Evolutionary conservation across 306 rosid genomes (phyloP).

Genomic region (Acacia melanoxylon): DNA sequence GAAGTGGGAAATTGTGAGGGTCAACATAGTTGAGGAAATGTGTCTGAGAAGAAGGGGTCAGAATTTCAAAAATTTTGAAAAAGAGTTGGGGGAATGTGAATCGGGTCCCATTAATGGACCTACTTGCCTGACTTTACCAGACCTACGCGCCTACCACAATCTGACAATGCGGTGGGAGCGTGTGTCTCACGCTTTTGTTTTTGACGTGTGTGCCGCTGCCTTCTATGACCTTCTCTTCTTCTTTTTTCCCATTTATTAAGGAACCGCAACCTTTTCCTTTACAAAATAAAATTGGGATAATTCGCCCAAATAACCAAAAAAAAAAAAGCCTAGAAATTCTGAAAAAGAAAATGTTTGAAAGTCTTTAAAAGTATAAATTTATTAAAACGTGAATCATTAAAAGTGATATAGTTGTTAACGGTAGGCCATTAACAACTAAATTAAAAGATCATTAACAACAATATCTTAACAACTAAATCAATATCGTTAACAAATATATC

Average conservation of each 20-base stretch:
- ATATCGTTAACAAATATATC: no score
- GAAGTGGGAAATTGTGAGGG: not conserved
- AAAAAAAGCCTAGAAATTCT: no score
- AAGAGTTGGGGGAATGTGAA: not conserved
- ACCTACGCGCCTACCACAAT: not conserved
- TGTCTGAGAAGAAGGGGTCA: not conserved
- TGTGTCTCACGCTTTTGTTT: not conserved
- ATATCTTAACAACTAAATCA: no score
- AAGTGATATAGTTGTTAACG: no score
- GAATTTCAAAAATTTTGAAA: not conserved
- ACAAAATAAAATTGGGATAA: no score
- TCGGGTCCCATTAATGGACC: not conserved
- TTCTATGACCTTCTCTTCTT: not conserved
- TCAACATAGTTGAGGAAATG: not conserved
- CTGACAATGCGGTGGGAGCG: not conserved
- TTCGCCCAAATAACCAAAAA: no score
- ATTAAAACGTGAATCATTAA: no score
- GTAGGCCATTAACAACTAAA: no score
- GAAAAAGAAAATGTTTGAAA: no score
- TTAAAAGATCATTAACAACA: no score
- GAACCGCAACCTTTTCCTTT: no score
- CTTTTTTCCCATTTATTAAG: not conserved
- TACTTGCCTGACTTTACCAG: not conserved
- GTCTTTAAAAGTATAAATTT: no score
- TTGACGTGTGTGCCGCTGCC: not conserved